A percentile compares a stretch with the other conserved stretches of the same genome.
Evolutionary conservation across 2,329 filamentous ascomycete species (phyloP).

Genomic region (Neurospora sp.): DNA sequence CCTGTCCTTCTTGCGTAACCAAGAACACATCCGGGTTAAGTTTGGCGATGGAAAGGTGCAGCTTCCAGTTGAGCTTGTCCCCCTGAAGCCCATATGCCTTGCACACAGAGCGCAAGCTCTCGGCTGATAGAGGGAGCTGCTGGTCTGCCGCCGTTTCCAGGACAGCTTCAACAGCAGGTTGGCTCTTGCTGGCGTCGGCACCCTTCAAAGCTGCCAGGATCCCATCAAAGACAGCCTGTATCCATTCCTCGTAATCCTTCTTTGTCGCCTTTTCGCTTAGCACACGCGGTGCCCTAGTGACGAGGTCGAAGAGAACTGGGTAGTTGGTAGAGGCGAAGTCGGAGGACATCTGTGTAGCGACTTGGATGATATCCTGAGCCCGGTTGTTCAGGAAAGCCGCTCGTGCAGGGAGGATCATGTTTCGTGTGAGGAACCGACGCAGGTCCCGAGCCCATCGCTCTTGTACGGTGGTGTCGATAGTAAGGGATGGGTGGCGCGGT

Average conservation of each 20-base stretch:
- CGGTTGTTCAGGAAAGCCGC: conserved; percentile 34
- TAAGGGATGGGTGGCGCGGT: conserved; percentile 9
- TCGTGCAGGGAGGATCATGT: conserved; percentile 41
- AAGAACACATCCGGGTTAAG: conserved; percentile 40
- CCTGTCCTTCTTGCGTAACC: conserved; percentile 26
- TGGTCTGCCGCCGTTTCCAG: conserved; percentile 24
- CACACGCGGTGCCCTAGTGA: conserved; percentile 21
- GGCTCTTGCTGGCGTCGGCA: conserved; percentile 12
- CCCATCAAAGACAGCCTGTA: conserved; percentile 26
- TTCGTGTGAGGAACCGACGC: conserved; percentile 38
- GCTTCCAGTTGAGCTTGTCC: conserved; percentile 29
- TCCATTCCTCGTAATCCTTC: conserved; percentile 30
- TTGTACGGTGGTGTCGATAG: conserved; percentile 17
- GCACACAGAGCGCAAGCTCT: conserved; percentile 33
- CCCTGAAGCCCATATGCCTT: conserved; percentile 29
- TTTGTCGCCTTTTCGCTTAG: conserved; percentile 28
- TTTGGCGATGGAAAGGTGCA: conserved; percentile 30
- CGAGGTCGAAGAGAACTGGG: conserved; percentile 36
- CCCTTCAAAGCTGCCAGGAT: conserved; percentile 21
- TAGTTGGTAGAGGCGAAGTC: conserved; percentile 27
- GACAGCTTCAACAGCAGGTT: conserved; percentile 20
- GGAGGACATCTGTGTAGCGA: conserved; percentile 30
- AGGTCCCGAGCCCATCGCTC: conserved; percentile 36
- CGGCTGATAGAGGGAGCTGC: conserved; percentile 25
- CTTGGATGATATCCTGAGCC: conserved; percentile 30